Base-by-base conservation (phyloP, 768 basidiomycete species). In the Leccinum pellstonianum region DNA sequence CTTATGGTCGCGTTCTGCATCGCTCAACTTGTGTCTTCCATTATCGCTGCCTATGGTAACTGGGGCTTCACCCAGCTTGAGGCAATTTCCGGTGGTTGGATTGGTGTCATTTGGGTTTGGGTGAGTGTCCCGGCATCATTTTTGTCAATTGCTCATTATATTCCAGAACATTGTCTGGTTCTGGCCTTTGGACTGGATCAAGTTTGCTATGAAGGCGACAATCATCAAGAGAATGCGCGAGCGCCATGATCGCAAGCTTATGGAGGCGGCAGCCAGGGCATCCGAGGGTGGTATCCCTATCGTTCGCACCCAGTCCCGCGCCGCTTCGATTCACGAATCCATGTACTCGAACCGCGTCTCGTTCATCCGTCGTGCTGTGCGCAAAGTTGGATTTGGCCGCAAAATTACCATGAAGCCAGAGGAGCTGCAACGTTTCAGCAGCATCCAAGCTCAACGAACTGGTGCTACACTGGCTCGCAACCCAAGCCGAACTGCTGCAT, bases 61-160 rank as follows among this genome's bases (percentile, higher is more conserved):
- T 97, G 91, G 91, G 90, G 91, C 75, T 98, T 98, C 85, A 95
- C 95, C 35, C 73, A 87, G 56, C 91, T 98, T 64, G 73, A 79
- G 35, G 71, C 78, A 23, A 87, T 98, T 73, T 91, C 90, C 62
- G 95, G 91, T 71, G 91, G 87, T 27, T 98, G 95, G 95, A 92
- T 98, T 65, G 96, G 95, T 77, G 95, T 98, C 65, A 83, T 96
- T 60, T 98, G 95, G 95, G 83, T 95, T 65, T 95, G 93, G 92
- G 92, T 93, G 79, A 46, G 88, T 83, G 11, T 5, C 0, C 52
- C 46, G 9, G 47, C 17, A 31, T 23, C 21, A 38, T 27, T 52
- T 31, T 14, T 38, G 10, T 43, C 29, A 17, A 11, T 48, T 50
- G 23, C 63, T 75, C 10, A 71, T 60, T 9, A 12, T 15, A 15